Conservation (phyloP, 2,329 filamentous ascomycete genomes). For the Aspergillus caelatus region DNA sequence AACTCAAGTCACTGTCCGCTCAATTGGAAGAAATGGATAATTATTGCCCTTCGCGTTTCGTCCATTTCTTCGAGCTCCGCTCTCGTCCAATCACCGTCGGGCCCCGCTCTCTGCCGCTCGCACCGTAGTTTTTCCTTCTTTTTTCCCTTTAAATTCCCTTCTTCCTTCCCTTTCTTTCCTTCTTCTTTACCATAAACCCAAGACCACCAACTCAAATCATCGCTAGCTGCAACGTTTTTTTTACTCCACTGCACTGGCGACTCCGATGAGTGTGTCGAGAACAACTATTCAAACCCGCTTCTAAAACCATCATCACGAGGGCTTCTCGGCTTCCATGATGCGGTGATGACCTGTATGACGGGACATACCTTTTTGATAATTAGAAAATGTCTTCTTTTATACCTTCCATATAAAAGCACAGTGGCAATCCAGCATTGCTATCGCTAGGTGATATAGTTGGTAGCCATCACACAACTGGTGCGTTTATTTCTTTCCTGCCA, state of each 20-base stretch:
- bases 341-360: slow-evolving; percentile 52
- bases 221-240: slow-evolving; percentile 56
- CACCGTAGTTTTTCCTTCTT: slow-evolving; percentile 37
- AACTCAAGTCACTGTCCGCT: slow-evolving; percentile 14
- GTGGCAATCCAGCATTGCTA: background rate
- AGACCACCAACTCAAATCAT: slow-evolving; percentile 78
- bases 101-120: slow-evolving; percentile 27
- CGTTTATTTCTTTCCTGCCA: slow-evolving; percentile 3
- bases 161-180: slow-evolving; percentile 19
- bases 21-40: slow-evolving; percentile 9
- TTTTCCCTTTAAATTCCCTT: slow-evolving; percentile 24
- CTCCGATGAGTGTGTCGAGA: slow-evolving; percentile 75
- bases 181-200: slow-evolving; percentile 49
- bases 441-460: background rate
- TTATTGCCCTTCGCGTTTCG: slow-evolving; percentile 9
- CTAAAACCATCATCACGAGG: slow-evolving; percentile 82
- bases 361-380: slow-evolving; percentile 33
- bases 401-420: background rate
- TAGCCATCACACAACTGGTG: slow-evolving; percentile 6
- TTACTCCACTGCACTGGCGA: slow-evolving; percentile 65
- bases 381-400: no score
- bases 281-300: slow-evolving; percentile 60
- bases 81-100: slow-evolving; percentile 32
- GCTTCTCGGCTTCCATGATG: slow-evolving; percentile 46
- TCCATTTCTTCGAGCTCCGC: slow-evolving; percentile 14